phyloP scores from a whole-genome alignment of 441 rosid species.

The Pelargonium myrrhifolium region DNA sequence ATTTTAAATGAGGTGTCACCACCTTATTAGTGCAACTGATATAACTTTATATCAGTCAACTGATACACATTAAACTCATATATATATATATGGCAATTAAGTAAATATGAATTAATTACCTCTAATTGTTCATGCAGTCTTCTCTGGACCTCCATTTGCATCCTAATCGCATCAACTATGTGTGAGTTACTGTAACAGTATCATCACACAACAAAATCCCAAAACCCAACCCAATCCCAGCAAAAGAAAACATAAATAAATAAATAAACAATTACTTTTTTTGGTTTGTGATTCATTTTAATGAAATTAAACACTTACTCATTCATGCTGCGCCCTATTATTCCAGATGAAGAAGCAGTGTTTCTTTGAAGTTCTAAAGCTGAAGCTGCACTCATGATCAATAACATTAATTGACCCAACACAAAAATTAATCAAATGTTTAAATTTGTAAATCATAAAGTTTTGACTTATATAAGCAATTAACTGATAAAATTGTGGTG shows the following conservation, averaged over 20 bases:
- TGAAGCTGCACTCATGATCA: slow-evolving; percentile 38
- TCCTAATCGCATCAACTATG: slow-evolving; percentile 59
- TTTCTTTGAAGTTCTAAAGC: slow-evolving; percentile 80
- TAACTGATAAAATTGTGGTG: too few species aligned
- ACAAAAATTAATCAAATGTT: neutral
- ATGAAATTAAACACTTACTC: slow-evolving; percentile 79
- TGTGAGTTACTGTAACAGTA: slow-evolving; percentile 36
- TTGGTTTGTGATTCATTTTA: too few species aligned
- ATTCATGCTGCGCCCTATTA: slow-evolving; percentile 87
- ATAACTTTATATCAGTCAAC: too few species aligned
- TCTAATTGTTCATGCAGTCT: slow-evolving; percentile 94
- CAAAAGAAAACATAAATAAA: neutral
- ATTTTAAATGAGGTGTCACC: too few species aligned
- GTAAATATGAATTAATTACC: too few species aligned
- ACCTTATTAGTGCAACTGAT: too few species aligned
- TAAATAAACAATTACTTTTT: too few species aligned
- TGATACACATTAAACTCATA: too few species aligned
- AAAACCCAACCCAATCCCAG: slow-evolving; percentile 6
- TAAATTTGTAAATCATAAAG: too few species aligned
- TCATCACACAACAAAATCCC: slow-evolving; percentile 27
- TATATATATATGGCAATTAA: too few species aligned
- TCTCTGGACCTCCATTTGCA: slow-evolving; percentile 99
- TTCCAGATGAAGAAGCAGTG: slow-evolving; percentile 73
- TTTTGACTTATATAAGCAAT: too few species aligned
- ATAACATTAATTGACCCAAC: neutral